Evolutionary conservation across 148 eudicot species (phyloP).

Genomic region (Rhododendron griersonianum): DNA sequence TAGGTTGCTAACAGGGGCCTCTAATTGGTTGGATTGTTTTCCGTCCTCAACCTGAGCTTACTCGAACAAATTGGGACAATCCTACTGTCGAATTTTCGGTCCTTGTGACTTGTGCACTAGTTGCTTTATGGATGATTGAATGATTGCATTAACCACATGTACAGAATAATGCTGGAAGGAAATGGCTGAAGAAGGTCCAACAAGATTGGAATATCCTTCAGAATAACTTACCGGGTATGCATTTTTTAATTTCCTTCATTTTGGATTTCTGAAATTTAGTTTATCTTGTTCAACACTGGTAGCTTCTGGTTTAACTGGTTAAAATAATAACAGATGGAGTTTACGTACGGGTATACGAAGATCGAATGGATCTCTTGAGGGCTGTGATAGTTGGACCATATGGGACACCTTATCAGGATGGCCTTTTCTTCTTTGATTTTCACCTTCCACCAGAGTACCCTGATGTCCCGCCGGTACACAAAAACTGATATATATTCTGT

Average conservation of each 20-base stretch:
- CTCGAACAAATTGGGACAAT: neutral
- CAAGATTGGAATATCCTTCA: conserved; percentile 94
- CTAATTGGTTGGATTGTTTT: neutral
- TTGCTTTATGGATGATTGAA: neutral
- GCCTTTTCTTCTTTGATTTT: conserved; percentile 96
- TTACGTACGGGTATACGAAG: conserved; percentile 92
- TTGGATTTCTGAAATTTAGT: neutral
- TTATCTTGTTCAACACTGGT: neutral
- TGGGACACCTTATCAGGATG: conserved; percentile 99
- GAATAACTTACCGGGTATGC: conserved; percentile 82
- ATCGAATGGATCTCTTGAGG: conserved; percentile 94
- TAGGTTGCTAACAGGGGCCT: neutral
- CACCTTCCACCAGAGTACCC: conserved; percentile 97
- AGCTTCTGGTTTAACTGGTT: neutral
- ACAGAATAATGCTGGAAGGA: conserved; percentile 71
- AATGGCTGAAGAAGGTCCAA: conserved; percentile 95
- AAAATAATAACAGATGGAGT: conserved; percentile 55
- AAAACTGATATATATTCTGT: conserved; percentile 7
- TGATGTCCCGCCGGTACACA: conserved; percentile 87
- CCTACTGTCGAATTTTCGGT: neutral
- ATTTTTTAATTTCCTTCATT: neutral
- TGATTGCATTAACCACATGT: neutral
- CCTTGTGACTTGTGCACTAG: neutral
- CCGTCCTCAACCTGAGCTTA: neutral
- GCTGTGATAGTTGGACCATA: conserved; percentile 96